A percentile compares a stretch with the other conserved stretches of the same genome.
Conservation (phyloP, 2,329 filamentous ascomycete genomes). For the Fusarium metavorans region DNA sequence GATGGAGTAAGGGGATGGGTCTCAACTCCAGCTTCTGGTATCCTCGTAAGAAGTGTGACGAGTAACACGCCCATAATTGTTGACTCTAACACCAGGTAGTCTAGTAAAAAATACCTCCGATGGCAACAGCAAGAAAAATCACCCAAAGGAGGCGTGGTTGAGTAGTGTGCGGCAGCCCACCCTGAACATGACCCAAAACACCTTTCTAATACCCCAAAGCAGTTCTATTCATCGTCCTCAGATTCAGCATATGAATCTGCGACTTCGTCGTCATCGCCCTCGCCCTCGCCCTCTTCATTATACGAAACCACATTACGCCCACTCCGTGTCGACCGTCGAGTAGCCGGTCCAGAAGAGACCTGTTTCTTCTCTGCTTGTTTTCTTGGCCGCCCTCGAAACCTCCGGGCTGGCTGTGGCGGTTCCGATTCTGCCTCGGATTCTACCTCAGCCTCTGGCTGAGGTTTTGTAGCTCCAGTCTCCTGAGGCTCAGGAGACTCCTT, state of each 20-base stretch:
- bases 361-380: conserved; percentile 9
- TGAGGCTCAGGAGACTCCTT: background rate
- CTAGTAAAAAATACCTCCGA: background rate
- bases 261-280: conserved; percentile 22
- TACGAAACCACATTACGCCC: conserved; percentile 29
- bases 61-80: background rate
- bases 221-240: conserved; percentile 10
- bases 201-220: background rate
- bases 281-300: conserved; percentile 21
- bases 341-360: conserved; percentile 1
- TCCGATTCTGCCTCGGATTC: conserved; percentile 15
- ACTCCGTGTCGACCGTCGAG: conserved; percentile 36
- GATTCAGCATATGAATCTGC: conserved; percentile 17
- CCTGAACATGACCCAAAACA: background rate
- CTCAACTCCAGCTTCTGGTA: background rate
- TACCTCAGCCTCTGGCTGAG: background rate
- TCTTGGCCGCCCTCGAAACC: conserved; percentile 8
- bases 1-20: background rate
- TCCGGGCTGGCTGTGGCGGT: conserved; percentile 3
- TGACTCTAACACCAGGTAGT: background rate
- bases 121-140: background rate
- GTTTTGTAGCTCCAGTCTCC: background rate
- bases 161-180: background rate
- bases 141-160: background rate
- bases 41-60: background rate